Evolutionary conservation across 129 eudicot genomes (phyloP), one percentile per base, ranked within the genome.

Genomic region (Oenanthe sinensis): DNA sequence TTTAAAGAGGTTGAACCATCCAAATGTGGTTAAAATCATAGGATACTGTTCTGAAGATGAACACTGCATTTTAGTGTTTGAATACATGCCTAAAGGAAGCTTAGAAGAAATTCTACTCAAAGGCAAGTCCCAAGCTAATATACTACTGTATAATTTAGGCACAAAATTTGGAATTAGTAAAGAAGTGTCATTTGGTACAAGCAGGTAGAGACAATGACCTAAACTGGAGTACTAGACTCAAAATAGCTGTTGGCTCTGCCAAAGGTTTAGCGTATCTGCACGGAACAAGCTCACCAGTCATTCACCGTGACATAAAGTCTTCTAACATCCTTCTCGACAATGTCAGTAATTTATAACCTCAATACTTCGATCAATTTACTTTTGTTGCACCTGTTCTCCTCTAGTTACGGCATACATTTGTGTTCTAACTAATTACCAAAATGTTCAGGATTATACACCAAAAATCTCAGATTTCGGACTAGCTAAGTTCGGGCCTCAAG

Each of bases 251-350:
- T 20, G 89, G 86, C n/a, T 71, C 82, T 42, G 92, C 88, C 39
- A 82, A 78, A 72, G 86, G 90, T 74, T 82, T 88, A 50, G 84
- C 75, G 81, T 86, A 83, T 81, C 89, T 88, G 73, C 92, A 88
- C 82, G 81, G 74, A 24, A 83, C 71, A 48, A 78, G 74, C 40
- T 71, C 37, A 19, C 82, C 87, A 2, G 76, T 88, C 82, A 86
- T 88, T 50, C 85, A 88, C 74, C 79, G 92, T 3, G 92, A 88
- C 69, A 76, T 84, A 49, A 88, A 86, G 83, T 76, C 88, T 6
- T 86, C 92, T 55, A 88, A 82, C 80, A 82, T 88, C 75, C 77
- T 88, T 6, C 84, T 88, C 22, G 88, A 88, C 10, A 20, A 54
- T 77, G 85, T 83, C 55, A 60, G 80, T 60, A 77, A 24, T 74